Evolutionary conservation across 2,329 filamentous ascomycete species (phyloP).

Genomic region (Talaromyces amestolkiae): DNA sequence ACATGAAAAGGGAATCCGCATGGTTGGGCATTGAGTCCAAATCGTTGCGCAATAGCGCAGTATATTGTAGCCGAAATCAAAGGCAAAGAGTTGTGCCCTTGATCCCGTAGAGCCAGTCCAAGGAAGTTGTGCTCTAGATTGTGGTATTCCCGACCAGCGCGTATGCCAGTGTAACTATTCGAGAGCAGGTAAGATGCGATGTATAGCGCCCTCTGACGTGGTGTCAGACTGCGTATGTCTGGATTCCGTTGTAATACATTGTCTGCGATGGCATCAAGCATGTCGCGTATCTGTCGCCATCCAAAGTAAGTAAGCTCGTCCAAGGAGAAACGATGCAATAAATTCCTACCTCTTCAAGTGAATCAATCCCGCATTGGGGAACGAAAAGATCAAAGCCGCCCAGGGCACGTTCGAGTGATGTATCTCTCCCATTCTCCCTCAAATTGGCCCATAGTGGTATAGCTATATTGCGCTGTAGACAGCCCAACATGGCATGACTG

Average conservation of each 20-base stretch:
- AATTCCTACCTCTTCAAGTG: constrained; percentile 63
- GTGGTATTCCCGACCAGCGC: constrained; percentile 68
- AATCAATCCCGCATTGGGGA: constrained; percentile 67
- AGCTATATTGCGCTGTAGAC: constrained; percentile 76
- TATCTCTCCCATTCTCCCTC: constrained; percentile 45
- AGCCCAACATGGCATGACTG: constrained; percentile 69
- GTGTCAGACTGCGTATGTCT: constrained; percentile 56
- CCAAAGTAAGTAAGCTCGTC: constrained; percentile 14
- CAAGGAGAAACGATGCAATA: background rate
- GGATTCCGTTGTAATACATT: constrained; percentile 56
- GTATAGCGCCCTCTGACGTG: constrained; percentile 64
- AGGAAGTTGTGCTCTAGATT: constrained; percentile 85
- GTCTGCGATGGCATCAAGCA: constrained; percentile 63
- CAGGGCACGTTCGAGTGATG: constrained; percentile 69
- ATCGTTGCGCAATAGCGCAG: constrained; percentile 69
- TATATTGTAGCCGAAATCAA: constrained; percentile 85
- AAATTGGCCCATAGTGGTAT: constrained; percentile 72
- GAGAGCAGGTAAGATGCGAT: constrained; percentile 68
- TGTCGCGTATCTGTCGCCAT: constrained; percentile 54
- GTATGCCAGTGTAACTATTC: constrained; percentile 68
- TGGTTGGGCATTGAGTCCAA: constrained; percentile 74
- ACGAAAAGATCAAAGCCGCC: constrained; percentile 90
- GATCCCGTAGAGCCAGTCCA: constrained; percentile 71
- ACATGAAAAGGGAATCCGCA: constrained; percentile 84
- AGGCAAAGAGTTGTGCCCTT: constrained; percentile 75